Evolutionary conservation across 768 basidiomycete genomes (phyloP).

Genomic region (Russula dissimulans): DNA sequence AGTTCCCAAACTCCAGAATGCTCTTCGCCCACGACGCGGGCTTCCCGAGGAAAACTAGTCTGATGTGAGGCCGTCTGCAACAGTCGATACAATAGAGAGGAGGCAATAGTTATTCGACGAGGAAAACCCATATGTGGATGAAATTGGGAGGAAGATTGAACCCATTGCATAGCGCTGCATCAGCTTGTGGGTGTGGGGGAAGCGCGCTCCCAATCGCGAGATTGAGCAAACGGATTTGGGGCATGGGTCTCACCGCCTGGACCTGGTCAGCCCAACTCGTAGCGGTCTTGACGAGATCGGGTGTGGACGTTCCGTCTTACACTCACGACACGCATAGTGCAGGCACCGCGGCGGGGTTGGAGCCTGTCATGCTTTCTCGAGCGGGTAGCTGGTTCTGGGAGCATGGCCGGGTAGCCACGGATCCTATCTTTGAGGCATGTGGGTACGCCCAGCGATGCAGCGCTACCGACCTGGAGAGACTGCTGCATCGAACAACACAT

Average conservation of each 20-base stretch:
- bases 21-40: conserved; percentile 43
- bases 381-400: conserved; percentile 40
- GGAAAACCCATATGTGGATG: conserved; percentile 37
- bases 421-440: conserved; percentile 88
- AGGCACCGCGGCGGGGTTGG: conserved; percentile 65
- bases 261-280: conserved; percentile 38
- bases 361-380: conserved; percentile 42
- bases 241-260: conserved; percentile 24
- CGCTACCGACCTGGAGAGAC: conserved; percentile 29
- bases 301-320: conserved; percentile 70
- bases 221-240: conserved; percentile 41
- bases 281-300: conserved; percentile 67
- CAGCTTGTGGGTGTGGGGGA: conserved; percentile 48
- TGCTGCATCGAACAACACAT: too few relatives aligned
- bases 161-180: conserved; percentile 58
- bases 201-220: conserved; percentile 74
- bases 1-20: conserved; percentile 69
- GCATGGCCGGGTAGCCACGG: conserved; percentile 75
- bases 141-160: conserved; percentile 55
- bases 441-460: conserved; percentile 58
- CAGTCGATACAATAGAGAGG: conserved; percentile 18
- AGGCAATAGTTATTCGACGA: conserved; percentile 25
- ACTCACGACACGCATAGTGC: conserved; percentile 66
- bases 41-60: conserved; percentile 26
- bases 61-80: conserved; percentile 9